phyloP scores from a whole-genome alignment of 768 basidiomycete species.

The Agrocybe chaxingu region DNA sequence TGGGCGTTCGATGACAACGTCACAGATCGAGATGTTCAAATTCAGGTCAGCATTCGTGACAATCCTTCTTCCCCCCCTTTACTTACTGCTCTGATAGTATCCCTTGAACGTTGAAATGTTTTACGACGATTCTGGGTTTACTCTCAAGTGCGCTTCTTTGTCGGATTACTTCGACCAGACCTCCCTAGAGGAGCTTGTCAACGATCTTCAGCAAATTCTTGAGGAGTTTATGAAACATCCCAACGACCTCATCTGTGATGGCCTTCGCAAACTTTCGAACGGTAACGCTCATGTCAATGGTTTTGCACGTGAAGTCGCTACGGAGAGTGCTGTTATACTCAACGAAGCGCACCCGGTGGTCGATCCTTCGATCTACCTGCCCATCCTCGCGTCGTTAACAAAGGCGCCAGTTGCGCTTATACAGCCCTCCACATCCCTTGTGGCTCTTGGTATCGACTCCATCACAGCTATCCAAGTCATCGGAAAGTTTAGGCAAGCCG shows the following conservation, averaged over 20 bases:
- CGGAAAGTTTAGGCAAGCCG: slow-evolving; percentile 33
- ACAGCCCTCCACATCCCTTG: slow-evolving; percentile 29
- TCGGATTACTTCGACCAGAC: slow-evolving; percentile 23
- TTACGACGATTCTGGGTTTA: slow-evolving; percentile 26
- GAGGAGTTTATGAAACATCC: slow-evolving; percentile 13
- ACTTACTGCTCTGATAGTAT: slow-evolving; percentile 27
- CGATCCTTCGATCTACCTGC: slow-evolving; percentile 6
- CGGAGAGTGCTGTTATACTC: no score
- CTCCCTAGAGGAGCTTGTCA: slow-evolving; percentile 19
- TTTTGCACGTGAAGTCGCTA: no score
- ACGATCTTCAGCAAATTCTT: slow-evolving; percentile 15
- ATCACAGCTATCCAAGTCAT: slow-evolving; percentile 46
- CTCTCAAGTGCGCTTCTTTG: slow-evolving; percentile 32
- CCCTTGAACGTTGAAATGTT: slow-evolving; percentile 40
- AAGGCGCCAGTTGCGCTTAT: slow-evolving; percentile 27
- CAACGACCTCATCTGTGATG: slow-evolving; percentile 7
- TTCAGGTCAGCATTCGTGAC: slow-evolving; percentile 21
- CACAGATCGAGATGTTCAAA: slow-evolving; percentile 14
- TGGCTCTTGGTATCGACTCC: slow-evolving; percentile 44
- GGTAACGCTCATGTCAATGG: neutral
- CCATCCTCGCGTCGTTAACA: slow-evolving; percentile 20
- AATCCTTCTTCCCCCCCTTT: neutral
- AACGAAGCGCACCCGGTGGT: neutral
- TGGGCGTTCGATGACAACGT: slow-evolving; percentile 24
- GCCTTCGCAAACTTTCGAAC: neutral